Evolutionary conservation across 495 filamentous ascomycete species (phyloP).

Genomic region (Hypoxylon trugodes): DNA sequence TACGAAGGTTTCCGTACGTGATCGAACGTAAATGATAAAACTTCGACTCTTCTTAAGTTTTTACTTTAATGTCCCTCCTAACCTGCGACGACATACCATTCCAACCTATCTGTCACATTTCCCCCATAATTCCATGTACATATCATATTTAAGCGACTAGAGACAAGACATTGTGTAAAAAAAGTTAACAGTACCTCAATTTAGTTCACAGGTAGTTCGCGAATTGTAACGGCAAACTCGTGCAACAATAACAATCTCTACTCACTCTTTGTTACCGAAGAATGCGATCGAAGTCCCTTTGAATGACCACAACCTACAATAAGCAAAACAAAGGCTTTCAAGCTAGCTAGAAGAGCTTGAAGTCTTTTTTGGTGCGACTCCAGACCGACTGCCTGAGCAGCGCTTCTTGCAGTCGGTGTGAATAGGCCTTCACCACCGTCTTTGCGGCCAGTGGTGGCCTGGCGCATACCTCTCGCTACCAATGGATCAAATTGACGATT

Average conservation of each 20-base stretch:
- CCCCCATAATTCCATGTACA: slow-evolving; percentile 23
- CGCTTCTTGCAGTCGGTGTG: slow-evolving; percentile 32
- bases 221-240: slow-evolving; percentile 15
- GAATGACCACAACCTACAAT: slow-evolving; percentile 23
- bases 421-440: neutral
- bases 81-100: neutral
- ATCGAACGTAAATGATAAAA: neutral
- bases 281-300: slow-evolving; percentile 2
- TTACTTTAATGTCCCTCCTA: neutral
- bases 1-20: slow-evolving; percentile 18
- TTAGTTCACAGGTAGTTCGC: slow-evolving; percentile 24
- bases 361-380: slow-evolving; percentile 15
- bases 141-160: slow-evolving; percentile 2
- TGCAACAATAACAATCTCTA: slow-evolving; percentile 20
- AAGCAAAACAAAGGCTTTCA: slow-evolving; percentile 17
- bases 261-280: neutral
- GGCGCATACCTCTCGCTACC: slow-evolving; percentile 23
- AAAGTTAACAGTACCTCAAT: neutral
- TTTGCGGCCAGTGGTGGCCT: slow-evolving; percentile 15
- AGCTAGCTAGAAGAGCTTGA: slow-evolving; percentile 12
- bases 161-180: neutral
- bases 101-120: slow-evolving; percentile 31
- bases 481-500: slow-evolving; percentile 44
- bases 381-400: slow-evolving; percentile 28
- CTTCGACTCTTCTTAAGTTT: neutral